Evolutionary conservation across 1,284 basidiomycete genomes (phyloP).

Genomic region (Pyrrhoderma lamaoense): DNA sequence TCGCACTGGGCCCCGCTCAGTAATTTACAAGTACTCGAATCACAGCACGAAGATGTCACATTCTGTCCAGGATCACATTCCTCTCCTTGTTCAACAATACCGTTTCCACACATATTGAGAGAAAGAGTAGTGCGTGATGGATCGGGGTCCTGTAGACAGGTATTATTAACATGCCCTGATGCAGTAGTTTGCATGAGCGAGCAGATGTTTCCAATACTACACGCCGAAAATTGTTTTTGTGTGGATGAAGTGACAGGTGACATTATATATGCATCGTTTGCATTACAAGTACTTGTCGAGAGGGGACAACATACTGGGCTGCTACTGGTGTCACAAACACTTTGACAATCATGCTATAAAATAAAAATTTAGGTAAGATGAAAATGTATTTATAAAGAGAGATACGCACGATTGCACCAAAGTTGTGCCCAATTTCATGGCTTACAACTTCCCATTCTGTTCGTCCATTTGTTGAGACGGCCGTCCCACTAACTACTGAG

Average conservation of each 20-base stretch:
- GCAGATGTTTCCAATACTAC: conserved; percentile 84
- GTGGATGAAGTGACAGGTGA: conserved; percentile 62
- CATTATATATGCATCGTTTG: conserved; percentile 72
- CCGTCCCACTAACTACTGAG: conserved; percentile 71
- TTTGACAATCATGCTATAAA: conserved; percentile 59
- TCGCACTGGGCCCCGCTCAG: conserved; percentile 69
- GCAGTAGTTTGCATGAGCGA: conserved; percentile 47
- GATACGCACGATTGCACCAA: conserved; percentile 62
- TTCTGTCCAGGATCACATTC: conserved; percentile 82
- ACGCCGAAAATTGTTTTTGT: conserved; percentile 70
- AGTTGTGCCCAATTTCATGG: conserved; percentile 89
- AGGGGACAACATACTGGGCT: conserved; percentile 67
- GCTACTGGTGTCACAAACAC: conserved; percentile 44
- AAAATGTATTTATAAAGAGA: too few species aligned
- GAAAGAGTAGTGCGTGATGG: conserved; percentile 41
- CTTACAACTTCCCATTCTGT: conserved; percentile 80
- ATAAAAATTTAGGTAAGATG: conserved; percentile 9
- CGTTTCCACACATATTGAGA: conserved; percentile 73
- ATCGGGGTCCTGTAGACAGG: conserved; percentile 57
- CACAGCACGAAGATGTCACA: conserved; percentile 65
- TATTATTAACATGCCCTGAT: conserved; percentile 41
- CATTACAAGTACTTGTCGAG: conserved; percentile 53
- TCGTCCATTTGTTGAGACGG: conserved; percentile 69
- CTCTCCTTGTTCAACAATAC: conserved; percentile 70
- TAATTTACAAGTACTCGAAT: conserved; percentile 76